A percentile compares a stretch with the other conserved stretches of the same genome.
These are phyloP conservation scores for Coemansia sp. DNA, from an alignment of 192 early-diverging fungal genomes.

Conservation along the genomic window DNA sequence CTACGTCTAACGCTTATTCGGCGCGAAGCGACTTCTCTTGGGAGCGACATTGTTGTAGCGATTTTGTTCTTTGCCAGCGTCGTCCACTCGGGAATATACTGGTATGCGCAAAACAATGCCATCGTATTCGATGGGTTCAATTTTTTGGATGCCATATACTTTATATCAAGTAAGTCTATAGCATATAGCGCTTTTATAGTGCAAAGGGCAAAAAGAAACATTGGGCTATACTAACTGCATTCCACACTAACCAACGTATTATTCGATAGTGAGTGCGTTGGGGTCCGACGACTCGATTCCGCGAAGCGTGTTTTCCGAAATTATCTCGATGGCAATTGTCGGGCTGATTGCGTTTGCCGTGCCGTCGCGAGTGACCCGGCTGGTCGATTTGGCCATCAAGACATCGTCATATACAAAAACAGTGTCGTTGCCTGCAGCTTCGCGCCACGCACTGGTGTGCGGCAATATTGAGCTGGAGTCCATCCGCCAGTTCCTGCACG, in stretches of 20 bases:
- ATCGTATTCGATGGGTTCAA: slow-evolving; percentile 25
- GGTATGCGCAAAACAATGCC: slow-evolving; percentile 39
- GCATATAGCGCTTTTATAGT: no score
- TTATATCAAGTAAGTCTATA: slow-evolving; percentile 47
- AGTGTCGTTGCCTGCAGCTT: slow-evolving; percentile 27
- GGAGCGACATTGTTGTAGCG: slow-evolving; percentile 41
- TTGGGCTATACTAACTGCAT: no score
- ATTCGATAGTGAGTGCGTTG: slow-evolving; percentile 28
- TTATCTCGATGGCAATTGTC: slow-evolving; percentile 49
- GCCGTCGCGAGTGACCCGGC: slow-evolving; percentile 36
- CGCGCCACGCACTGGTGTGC: slow-evolving; percentile 43
- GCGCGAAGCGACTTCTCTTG: slow-evolving; percentile 36
- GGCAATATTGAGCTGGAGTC: slow-evolving; percentile 46
- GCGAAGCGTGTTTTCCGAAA: slow-evolving; percentile 40
- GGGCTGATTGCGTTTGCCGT: slow-evolving; percentile 48
- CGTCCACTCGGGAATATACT: slow-evolving; percentile 52
- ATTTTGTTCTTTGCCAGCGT: slow-evolving; percentile 46
- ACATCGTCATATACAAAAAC: slow-evolving; percentile 46
- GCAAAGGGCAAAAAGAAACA: no score
- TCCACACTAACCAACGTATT: not conserved
- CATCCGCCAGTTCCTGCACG: slow-evolving; percentile 44
- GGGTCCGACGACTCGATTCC: slow-evolving; percentile 41
- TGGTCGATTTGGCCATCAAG: slow-evolving; percentile 43
- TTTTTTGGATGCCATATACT: slow-evolving; percentile 53
- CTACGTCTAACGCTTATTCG: slow-evolving; percentile 35